phyloP scores from a whole-genome alignment of 1,284 basidiomycete genomes.

The Sporisorium graminicola region DNA sequence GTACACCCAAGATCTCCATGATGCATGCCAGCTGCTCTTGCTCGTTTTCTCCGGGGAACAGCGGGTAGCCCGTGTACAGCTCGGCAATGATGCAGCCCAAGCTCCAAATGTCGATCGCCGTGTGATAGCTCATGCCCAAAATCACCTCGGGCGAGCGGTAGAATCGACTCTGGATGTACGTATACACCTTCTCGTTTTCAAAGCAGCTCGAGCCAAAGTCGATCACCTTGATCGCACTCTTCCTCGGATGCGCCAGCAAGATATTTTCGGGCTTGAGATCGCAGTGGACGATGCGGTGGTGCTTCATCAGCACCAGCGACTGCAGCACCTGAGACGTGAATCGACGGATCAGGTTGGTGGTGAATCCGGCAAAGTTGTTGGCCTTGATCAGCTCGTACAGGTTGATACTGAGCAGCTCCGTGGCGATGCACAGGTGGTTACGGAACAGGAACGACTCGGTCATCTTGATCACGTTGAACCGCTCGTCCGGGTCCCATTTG shows the following conservation, averaged over 20 bases:
- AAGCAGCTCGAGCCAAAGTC: constrained; percentile 99
- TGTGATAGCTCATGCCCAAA: constrained; percentile 68
- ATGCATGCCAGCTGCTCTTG: constrained; percentile 98
- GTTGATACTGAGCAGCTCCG: constrained; percentile 97
- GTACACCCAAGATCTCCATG: constrained; percentile 97
- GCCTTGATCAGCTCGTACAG: constrained; percentile 99
- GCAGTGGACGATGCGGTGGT: constrained; percentile 98
- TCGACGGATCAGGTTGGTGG: constrained; percentile 90
- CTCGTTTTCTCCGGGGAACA: constrained; percentile 96
- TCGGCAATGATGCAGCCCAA: constrained; percentile 97
- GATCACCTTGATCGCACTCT: constrained; percentile 97
- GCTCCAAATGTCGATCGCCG: constrained; percentile 95
- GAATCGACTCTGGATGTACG: constrained; percentile 96
- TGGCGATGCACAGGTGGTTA: constrained; percentile 96
- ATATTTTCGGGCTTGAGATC: constrained; percentile 99
- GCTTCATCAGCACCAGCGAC: constrained; percentile 90
- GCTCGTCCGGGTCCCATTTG: constrained; percentile 98
- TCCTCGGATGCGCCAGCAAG: constrained; percentile 90
- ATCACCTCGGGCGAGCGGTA: constrained; percentile 88
- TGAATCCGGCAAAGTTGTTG: constrained; percentile 96
- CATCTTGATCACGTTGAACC: constrained; percentile 97
- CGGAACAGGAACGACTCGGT: constrained; percentile 99
- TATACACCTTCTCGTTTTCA: constrained; percentile 98
- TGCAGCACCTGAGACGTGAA: constrained; percentile 96
- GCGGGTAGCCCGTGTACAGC: constrained; percentile 97